Evolutionary conservation across 139 green algal species (phyloP), one percentile per base, ranked within the genome.

Genomic region (Chlorella ohadii): DNA sequence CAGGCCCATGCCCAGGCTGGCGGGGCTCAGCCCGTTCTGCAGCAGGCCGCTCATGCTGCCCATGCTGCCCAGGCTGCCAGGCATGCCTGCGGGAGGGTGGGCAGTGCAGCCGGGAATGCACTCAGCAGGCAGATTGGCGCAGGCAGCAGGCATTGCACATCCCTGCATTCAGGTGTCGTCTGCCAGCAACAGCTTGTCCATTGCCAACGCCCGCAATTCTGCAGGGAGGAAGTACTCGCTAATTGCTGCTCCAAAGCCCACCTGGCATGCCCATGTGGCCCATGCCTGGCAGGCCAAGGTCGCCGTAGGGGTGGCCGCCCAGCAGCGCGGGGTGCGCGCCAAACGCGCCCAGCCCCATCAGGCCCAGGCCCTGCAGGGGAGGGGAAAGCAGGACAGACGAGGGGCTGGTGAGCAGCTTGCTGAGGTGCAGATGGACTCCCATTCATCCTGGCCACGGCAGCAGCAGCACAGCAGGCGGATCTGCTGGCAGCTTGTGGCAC

Each of bases 231-330:
- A n/a, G n/a, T n/a, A n/a, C n/a, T n/a, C n/a, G n/a, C n/a, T n/a
- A n/a, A n/a, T n/a, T n/a, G n/a, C 44, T 77, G 63, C 31, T 61
- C 28, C 65, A 0, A 34, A n/a, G 25, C 51, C 31, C 51, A 77
- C 72, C 72, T 64, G 65, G 82, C 64, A 87, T 85, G 66, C 84
- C 84, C 84, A 88, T 85, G 28, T 51, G 71, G 34, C 67, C 78
- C 79, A 86, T 73, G 34, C 84, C 84, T 25, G 63, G 44, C 63
- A 86, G 73, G 23, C 73, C 82, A 41, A 75, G 75, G 59, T 83
- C 61, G 44, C 63, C 63, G 34, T 72, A 82, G 28, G 34, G 75
- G 76, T 38, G 76, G 34, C 57, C 57, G 27, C 76, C 76, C 57
- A 82, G 56, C 57, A 82, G 76, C 33, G 65, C 23, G 4, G 76